These are phyloP conservation scores for Aspergillus neoniger DNA, from an alignment of 2,329 filamentous ascomycete genomes.

Conservation along the genomic window DNA sequence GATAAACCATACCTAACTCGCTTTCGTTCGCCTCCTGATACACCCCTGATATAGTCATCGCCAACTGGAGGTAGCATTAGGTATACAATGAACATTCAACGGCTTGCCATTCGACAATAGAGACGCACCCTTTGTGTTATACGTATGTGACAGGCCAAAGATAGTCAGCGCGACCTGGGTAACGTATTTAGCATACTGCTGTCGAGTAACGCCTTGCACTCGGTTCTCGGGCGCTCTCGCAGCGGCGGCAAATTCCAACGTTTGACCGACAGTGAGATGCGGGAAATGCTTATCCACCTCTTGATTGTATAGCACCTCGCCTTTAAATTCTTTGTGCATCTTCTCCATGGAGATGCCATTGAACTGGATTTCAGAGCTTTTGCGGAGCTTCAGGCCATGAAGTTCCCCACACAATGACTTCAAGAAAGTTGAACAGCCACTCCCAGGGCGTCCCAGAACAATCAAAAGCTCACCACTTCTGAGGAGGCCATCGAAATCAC, in stretches of 20 bases:
- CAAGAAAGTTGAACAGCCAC: slow-evolving; percentile 74
- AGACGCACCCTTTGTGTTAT: slow-evolving; percentile 47
- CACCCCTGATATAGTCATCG: slow-evolving; percentile 61
- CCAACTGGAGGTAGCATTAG: slow-evolving; percentile 34
- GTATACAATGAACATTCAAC: neutral
- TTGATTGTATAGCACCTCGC: slow-evolving; percentile 43
- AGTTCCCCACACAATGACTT: slow-evolving; percentile 83
- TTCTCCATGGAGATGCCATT: slow-evolving; percentile 65
- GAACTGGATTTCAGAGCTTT: slow-evolving; percentile 76
- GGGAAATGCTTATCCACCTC: slow-evolving; percentile 56
- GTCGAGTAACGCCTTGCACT: slow-evolving; percentile 45
- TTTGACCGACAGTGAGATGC: slow-evolving; percentile 59
- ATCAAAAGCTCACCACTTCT: slow-evolving; percentile 51
- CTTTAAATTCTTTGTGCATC: slow-evolving; percentile 65
- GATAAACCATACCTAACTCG: slow-evolving; percentile 52
- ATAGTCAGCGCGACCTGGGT: slow-evolving; percentile 45
- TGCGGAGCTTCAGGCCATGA: slow-evolving; percentile 72
- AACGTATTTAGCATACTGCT: slow-evolving; percentile 46
- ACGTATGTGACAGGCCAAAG: slow-evolving; percentile 45
- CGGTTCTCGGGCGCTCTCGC: slow-evolving; percentile 50
- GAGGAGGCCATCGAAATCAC: slow-evolving; percentile 56
- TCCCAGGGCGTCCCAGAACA: slow-evolving; percentile 44
- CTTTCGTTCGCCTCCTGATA: slow-evolving; percentile 64
- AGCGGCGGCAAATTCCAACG: slow-evolving; percentile 58
- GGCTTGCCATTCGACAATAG: neutral